Conservation (phyloP, 768 basidiomycete species). For the Russula dissimulans region DNA sequence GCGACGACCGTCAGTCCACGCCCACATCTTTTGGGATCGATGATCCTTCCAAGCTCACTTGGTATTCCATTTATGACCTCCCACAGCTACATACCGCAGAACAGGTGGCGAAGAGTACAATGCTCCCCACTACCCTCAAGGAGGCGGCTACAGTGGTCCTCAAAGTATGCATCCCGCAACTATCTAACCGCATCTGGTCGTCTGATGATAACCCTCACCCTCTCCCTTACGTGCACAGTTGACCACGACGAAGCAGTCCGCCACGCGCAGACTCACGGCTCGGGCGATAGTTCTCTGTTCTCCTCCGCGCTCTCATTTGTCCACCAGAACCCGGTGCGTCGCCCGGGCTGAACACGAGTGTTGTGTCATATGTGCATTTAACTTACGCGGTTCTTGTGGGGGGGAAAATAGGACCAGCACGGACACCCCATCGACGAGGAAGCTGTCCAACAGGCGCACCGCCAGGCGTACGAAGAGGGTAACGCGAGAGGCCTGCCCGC, state of each 20-base stretch:
- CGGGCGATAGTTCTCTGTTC: slow-evolving; percentile 51
- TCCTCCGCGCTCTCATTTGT: slow-evolving; percentile 45
- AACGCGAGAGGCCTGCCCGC: slow-evolving; percentile 48
- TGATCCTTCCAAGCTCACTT: neutral
- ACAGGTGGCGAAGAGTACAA: slow-evolving; percentile 63
- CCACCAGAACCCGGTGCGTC: slow-evolving; percentile 40
- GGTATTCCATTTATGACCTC: slow-evolving; percentile 3
- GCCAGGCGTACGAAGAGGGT: slow-evolving; percentile 49
- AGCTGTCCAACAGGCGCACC: slow-evolving; percentile 49
- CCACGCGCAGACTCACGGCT: slow-evolving; percentile 45
- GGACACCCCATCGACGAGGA: slow-evolving; percentile 58
- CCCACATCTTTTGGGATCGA: neutral
- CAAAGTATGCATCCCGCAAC: slow-evolving; percentile 17
- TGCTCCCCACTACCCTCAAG: slow-evolving; percentile 37
- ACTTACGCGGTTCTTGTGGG: neutral
- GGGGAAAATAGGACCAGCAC: slow-evolving; percentile 38
- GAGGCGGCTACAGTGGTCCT: slow-evolving; percentile 10
- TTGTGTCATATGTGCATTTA: neutral
- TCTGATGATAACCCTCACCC: slow-evolving; percentile 4
- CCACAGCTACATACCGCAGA: slow-evolving; percentile 25
- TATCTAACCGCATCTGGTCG: neutral
- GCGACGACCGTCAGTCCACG: slow-evolving; percentile 32
- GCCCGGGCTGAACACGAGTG: neutral
- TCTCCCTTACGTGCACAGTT: slow-evolving; percentile 33
- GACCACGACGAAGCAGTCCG: slow-evolving; percentile 53